Percentiles rank a stretch among this genome's conserved stretches.
Evolutionary conservation across 1,284 basidiomycete genomes (phyloP).

Genomic region (Ceratobasidium sp.): DNA sequence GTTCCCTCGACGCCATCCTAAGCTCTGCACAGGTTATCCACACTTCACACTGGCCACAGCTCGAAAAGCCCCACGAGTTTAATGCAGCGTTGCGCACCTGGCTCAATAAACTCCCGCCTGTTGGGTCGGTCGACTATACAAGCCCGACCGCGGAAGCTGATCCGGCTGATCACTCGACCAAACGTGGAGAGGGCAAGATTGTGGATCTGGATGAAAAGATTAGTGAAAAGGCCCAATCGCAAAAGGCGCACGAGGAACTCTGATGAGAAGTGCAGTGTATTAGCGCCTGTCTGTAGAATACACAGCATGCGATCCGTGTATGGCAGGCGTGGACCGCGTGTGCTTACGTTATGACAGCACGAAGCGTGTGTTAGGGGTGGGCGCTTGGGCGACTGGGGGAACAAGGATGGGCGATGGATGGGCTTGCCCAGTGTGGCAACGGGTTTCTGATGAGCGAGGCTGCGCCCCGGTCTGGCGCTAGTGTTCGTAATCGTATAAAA

Average conservation of each 20-base stretch:
- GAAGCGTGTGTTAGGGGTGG: not conserved
- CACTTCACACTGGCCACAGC: conserved; percentile 66
- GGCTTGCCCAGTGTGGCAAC: conserved; percentile 9
- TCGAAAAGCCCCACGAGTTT: conserved; percentile 60
- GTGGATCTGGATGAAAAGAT: conserved; percentile 31
- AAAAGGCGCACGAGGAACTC: conserved; percentile 11
- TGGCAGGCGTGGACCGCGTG: not conserved
- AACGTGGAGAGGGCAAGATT: conserved; percentile 26
- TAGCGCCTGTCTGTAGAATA: not conserved
- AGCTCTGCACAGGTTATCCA: conserved; percentile 36
- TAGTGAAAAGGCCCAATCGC: conserved; percentile 11
- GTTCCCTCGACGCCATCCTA: conserved; percentile 18
- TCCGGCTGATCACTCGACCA: not conserved
- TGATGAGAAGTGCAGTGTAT: conserved; percentile 4
- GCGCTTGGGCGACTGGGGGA: conserved; percentile 23
- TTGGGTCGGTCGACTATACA: conserved; percentile 31
- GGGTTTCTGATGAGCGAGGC: not conserved
- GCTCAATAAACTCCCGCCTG: conserved; percentile 46
- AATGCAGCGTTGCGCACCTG: conserved; percentile 56
- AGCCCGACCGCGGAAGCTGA: conserved; percentile 8
- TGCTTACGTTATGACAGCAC: not conserved
- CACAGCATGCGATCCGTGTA: not conserved
- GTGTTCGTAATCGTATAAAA: not conserved
- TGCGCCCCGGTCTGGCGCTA: conserved; percentile 1
- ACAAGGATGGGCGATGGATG: conserved; percentile 30